Conservation (phyloP, 1,284 basidiomycete genomes). For the Trichosporon inkin region DNA sequence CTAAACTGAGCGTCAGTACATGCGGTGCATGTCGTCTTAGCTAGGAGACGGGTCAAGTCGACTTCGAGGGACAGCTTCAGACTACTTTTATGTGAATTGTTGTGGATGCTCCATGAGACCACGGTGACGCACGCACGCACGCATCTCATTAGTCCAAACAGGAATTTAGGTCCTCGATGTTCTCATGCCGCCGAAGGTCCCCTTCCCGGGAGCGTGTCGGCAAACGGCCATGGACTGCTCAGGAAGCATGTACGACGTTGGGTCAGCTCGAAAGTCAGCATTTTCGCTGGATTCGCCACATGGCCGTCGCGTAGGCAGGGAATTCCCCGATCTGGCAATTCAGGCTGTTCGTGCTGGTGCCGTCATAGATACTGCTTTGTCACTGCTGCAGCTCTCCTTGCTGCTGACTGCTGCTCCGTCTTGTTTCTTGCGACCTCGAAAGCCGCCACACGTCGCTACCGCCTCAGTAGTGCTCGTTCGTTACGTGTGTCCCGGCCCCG, state of each 20-base stretch:
- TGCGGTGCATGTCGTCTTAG: neutral
- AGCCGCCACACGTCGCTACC: neutral
- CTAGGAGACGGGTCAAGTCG: neutral
- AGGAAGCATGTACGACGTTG: no score
- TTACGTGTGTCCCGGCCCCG: neutral
- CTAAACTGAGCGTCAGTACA: neutral
- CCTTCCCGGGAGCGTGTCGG: no score
- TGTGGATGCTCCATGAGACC: neutral
- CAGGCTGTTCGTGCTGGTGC: neutral
- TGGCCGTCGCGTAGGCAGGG: neutral
- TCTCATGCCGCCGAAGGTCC: no score
- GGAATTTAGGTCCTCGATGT: no score
- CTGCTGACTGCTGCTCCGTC: neutral
- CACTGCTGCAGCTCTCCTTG: neutral
- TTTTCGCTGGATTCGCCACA: neutral
- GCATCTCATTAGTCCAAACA: no score
- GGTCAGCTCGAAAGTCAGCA: neutral
- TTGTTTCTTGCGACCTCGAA: neutral
- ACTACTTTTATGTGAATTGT: neutral
- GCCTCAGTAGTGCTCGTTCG: neutral
- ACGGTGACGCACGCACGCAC: no score
- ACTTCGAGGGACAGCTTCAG: neutral
- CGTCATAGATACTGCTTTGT: conserved; percentile 3
- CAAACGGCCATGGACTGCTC: no score
- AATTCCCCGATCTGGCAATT: conserved; percentile 5